Conservation (phyloP, 352 stramenopile species). For the Pythium insidiosum region DNA sequence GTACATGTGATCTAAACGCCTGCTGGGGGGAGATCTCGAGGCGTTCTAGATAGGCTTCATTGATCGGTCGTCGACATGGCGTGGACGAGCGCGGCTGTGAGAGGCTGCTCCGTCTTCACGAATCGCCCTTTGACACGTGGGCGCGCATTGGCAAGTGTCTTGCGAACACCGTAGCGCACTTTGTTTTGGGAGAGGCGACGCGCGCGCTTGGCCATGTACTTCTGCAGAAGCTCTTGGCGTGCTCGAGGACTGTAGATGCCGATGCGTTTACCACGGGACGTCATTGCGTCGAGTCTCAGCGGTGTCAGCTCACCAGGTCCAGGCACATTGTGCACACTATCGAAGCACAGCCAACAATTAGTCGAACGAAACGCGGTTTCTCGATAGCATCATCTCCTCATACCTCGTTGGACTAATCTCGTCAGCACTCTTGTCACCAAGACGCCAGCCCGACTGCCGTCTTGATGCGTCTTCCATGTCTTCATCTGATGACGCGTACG, state of each 20-base stretch:
- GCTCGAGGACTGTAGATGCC: slow-evolving; percentile 58
- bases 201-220: slow-evolving; percentile 75
- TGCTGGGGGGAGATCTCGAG: no score
- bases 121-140: slow-evolving; percentile 75
- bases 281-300: slow-evolving; percentile 33
- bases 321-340: slow-evolving; percentile 40
- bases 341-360: no score
- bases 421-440: no score
- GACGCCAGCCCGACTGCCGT: no score
- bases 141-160: slow-evolving; percentile 70
- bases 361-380: no score
- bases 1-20: no score
- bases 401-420: slow-evolving; percentile 60
- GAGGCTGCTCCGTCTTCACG: slow-evolving; percentile 73
- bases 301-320: slow-evolving; percentile 24
- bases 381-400: not conserved
- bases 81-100: slow-evolving; percentile 54
- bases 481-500: slow-evolving; percentile 11
- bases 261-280: slow-evolving; percentile 41
- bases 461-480: slow-evolving; percentile 1
- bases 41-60: no score
- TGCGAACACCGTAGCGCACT: slow-evolving; percentile 73
- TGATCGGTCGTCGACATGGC: no score
- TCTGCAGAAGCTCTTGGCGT: slow-evolving; percentile 53
- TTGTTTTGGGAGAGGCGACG: slow-evolving; percentile 66